These are phyloP conservation scores for Musa schizocarpa DNA, from an alignment of 176 grass and related monocot genomes.

Conservation along the genomic window DNA sequence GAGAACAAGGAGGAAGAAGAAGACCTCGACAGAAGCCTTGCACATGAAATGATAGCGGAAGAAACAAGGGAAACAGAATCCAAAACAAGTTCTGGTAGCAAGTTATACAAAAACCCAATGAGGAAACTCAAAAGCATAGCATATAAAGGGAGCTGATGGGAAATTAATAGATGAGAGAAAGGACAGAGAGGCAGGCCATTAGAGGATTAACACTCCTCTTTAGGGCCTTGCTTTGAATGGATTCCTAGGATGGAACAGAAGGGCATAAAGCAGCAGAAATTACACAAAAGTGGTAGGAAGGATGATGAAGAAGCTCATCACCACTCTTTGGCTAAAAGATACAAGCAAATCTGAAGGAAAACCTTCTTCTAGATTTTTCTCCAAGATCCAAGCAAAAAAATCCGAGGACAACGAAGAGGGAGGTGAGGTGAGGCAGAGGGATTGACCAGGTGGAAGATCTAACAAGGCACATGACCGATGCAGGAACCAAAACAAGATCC, in stretches of 20 bases:
- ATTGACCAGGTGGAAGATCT: not conserved
- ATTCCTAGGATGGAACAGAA: not conserved
- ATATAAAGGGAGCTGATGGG: not conserved
- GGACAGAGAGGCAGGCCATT: not conserved
- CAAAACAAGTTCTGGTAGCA: not conserved
- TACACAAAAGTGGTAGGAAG: not conserved
- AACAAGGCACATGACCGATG: not conserved
- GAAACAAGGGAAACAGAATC: not conserved
- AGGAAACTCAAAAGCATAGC: not conserved
- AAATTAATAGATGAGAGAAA: not conserved
- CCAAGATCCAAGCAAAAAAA: conserved; percentile 1
- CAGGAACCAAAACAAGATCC: not conserved
- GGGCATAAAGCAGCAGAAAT: too few species aligned
- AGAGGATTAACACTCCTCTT: not conserved
- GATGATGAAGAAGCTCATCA: not conserved
- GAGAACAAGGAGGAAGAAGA: not conserved
- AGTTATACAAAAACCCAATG: not conserved
- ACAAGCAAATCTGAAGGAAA: not conserved
- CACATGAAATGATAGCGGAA: not conserved
- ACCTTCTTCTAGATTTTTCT: not conserved
- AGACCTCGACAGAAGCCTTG: not conserved
- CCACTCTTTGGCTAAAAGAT: not conserved
- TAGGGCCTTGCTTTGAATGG: not conserved
- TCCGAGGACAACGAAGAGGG: not conserved
- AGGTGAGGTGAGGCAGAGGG: not conserved